Evolutionary conservation across 106 monocot genomes (phyloP), one percentile per base, ranked within the genome.

Genomic region (Platanthera zijinensis): DNA sequence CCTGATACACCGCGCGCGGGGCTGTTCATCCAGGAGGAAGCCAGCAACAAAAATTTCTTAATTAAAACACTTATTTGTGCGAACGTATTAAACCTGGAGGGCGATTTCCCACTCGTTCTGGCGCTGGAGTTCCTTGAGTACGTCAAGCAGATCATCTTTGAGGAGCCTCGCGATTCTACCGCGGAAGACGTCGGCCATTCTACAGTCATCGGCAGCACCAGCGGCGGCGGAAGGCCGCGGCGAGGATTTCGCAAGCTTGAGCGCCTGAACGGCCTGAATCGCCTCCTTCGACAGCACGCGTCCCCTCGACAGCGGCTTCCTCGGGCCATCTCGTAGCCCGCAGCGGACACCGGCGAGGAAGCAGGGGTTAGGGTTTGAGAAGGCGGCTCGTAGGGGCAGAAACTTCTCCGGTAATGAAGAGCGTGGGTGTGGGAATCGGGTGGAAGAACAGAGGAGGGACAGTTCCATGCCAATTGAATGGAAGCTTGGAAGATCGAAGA

Each of bases 31-130:
- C 39, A 39, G 39, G 39, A 2, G 39, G 39, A 39, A 39, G 39
- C 39, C 39, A 39, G 39, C 39, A 39, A 39, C 39, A 39, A 39
- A 3, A 39, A 39, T 39, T 39, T 39, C 39, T 39, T 39, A 25
- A 25, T 25, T 25, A 25, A 25, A 25, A 25, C 25, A 25, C 25
- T 25, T 25, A 25, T 25, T 25, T 25, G 39, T 39, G 39, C 39
- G 39, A 39, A 39, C 1, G 39, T 39, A 3, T 39, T 39, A 39
- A 39, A 39, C 39, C 39, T 3, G 82, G 15, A 88, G 86, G 4
- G 88, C 88, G 73, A 91, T 74, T 21, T 84, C 86, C 86, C 88
- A 91, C 73, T 88, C 82, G 71, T 91, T 86, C 81, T 91, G 91
- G 32, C 91, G 74, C 80, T 84, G 86, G 48, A 91, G 80, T 74